Evolutionary conservation across 768 basidiomycete genomes (phyloP).

Genomic region (Gloeostereum incarnatum): DNA sequence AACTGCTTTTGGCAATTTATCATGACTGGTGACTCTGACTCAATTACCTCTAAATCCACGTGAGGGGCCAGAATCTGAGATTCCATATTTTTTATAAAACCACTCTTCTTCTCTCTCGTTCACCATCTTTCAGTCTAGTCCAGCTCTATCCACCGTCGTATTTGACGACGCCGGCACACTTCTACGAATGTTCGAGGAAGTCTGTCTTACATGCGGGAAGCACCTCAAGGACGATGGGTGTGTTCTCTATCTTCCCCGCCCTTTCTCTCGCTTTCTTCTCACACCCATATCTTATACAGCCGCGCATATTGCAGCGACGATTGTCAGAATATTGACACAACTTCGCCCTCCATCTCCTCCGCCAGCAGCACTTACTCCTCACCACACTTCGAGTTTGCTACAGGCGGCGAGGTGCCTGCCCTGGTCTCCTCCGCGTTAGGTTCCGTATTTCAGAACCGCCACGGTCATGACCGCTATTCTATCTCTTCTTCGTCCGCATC

Average conservation of each 20-base stretch:
- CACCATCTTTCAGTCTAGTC: too few species aligned
- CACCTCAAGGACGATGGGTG: conserved; percentile 57
- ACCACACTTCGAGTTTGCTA: conserved; percentile 44
- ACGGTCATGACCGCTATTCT: conserved; percentile 38
- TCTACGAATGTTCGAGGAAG: conserved; percentile 82
- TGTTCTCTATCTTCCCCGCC: conserved; percentile 15
- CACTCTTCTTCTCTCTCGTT: too few species aligned
- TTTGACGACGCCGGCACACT: too few species aligned
- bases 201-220: conserved; percentile 66
- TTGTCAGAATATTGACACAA: conserved; percentile 52
- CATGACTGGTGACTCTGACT: too few species aligned
- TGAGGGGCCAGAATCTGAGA: too few species aligned
- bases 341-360: conserved; percentile 59
- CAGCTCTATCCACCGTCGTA: too few species aligned
- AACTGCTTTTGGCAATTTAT: too few species aligned
- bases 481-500: conserved; percentile 57
- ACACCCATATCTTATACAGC: conserved; percentile 23
- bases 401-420: conserved; percentile 54
- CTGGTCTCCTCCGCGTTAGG: conserved; percentile 63
- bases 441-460: conserved; percentile 36
- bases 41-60: too few species aligned
- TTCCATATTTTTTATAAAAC: too few species aligned
- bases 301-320: conserved; percentile 64
- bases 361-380: conserved; percentile 61
- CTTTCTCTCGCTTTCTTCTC: conserved; percentile 8